These are phyloP conservation scores for Blakeslea trispora DNA, from an alignment of 371 early-diverging fungal species.

Conservation along the genomic window DNA sequence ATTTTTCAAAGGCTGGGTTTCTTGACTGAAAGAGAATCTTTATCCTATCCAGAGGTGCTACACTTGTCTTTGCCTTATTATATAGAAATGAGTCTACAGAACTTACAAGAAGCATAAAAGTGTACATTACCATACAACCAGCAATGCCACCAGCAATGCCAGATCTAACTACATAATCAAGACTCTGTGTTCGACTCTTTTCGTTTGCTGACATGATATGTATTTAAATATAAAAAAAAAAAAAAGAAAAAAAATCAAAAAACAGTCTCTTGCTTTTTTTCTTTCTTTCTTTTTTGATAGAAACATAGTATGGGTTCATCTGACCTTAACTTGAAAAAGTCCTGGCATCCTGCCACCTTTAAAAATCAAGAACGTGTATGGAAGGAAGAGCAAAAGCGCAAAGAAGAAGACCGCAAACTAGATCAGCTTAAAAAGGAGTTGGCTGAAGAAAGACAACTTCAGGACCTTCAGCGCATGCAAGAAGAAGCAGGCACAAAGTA, in stretches of 20 bases:
- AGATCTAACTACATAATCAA: conserved; percentile 51
- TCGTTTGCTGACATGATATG: conserved; percentile 11
- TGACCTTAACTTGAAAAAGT: conserved; percentile 88
- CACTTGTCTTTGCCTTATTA: conserved; percentile 84
- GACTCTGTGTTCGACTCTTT: conserved; percentile 36
- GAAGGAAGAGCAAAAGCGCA: conserved; percentile 83
- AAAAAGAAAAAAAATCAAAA: conserved; percentile 1
- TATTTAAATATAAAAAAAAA: conserved; percentile 1
- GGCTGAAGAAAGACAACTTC: conserved; percentile 85
- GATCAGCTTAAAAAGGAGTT: conserved; percentile 91
- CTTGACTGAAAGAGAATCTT: conserved; percentile 97
- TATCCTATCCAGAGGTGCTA: conserved; percentile 96
- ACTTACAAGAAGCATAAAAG: not conserved
- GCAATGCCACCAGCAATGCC: conserved; percentile 57
- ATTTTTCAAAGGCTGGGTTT: conserved; percentile 83
- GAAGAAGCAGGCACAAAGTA: conserved; percentile 73
- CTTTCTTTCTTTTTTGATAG: conserved; percentile 42
- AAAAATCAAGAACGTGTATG: conserved; percentile 91
- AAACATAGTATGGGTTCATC: conserved; percentile 62
- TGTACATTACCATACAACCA: conserved; percentile 47
- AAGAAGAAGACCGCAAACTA: conserved; percentile 83
- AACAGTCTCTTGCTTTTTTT: conserved; percentile 2
- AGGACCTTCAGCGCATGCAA: conserved; percentile 84
- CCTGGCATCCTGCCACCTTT: conserved; percentile 94
- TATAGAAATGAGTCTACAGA: not conserved